Evolutionary conservation across 73 alveolate species (phyloP).

Genomic region (Blepharisma stoltei): DNA sequence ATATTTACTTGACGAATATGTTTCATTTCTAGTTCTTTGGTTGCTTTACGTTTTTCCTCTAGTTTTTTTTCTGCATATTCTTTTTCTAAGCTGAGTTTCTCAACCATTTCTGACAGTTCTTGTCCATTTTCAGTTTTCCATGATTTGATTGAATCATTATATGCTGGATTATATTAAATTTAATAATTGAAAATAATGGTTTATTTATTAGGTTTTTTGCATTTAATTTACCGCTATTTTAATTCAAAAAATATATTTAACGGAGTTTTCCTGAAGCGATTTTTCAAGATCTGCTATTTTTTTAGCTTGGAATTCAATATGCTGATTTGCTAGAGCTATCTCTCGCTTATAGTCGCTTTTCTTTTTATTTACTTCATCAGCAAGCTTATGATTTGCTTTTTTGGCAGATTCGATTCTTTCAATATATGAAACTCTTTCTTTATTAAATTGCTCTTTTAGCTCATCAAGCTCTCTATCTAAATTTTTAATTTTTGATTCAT

Average conservation of each 20-base stretch:
- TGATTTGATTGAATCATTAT: conserved; percentile 2
- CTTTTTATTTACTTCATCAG: conserved; percentile 26
- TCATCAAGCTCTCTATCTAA: conserved; percentile 90
- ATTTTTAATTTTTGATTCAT: conserved; percentile 60
- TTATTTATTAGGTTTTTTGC: too few species aligned
- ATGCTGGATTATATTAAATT: too few species aligned
- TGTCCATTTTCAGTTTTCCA: conserved; percentile 24
- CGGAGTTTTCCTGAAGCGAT: not conserved
- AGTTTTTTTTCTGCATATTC: conserved; percentile 26
- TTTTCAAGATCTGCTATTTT: conserved; percentile 30
- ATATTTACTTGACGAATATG: not conserved
- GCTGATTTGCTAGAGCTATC: conserved; percentile 13
- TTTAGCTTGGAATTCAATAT: conserved; percentile 20
- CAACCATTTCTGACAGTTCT: conserved; percentile 26
- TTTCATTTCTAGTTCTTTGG: conserved; percentile 7
- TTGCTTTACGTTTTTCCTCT: not conserved
- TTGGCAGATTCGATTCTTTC: conserved; percentile 27
- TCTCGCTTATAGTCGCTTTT: conserved; percentile 32
- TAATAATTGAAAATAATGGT: too few species aligned
- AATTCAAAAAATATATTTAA: too few species aligned
- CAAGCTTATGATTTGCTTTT: conserved; percentile 27
- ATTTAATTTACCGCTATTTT: too few species aligned
- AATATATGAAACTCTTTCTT: conserved; percentile 17
- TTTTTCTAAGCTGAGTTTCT: conserved; percentile 25
- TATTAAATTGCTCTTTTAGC: conserved; percentile 82